phyloP scores from a whole-genome alignment of 1,284 basidiomycete genomes.

The Apiotrichum akiyoshidainum region DNA sequence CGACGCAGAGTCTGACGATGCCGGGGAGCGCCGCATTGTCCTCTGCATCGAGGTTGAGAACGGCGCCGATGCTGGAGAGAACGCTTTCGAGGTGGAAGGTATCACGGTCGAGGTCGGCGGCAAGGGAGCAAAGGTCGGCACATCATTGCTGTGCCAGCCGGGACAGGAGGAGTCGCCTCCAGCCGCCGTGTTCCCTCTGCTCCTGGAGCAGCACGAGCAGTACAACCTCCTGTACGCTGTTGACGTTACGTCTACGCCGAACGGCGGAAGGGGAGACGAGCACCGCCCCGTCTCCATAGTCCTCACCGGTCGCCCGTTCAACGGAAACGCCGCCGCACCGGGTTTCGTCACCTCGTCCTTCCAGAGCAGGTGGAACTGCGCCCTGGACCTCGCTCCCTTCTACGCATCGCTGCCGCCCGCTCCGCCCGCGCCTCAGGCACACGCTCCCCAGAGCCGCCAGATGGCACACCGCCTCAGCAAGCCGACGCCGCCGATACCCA shows the following conservation, averaged over 20 bases:
- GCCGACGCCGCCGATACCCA: conserved; percentile 23
- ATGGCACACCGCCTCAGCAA: conserved; percentile 8
- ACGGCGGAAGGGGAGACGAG: conserved; percentile 53
- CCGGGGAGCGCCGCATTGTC: conserved; percentile 74
- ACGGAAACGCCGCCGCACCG: neutral
- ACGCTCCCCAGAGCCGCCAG: conserved; percentile 9
- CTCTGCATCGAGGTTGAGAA: conserved; percentile 78
- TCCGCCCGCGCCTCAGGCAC: conserved; percentile 14
- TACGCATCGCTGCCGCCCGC: conserved; percentile 31
- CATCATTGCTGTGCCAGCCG: conserved; percentile 48
- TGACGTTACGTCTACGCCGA: conserved; percentile 44
- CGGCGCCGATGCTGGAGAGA: conserved; percentile 49
- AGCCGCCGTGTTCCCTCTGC: conserved; percentile 61
- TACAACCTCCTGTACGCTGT: conserved; percentile 83
- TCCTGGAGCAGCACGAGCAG: conserved; percentile 66
- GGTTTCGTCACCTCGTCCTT: conserved; percentile 63
- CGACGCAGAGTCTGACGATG: conserved; percentile 61
- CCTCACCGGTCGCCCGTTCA: conserved; percentile 64
- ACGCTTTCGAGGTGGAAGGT: conserved; percentile 68
- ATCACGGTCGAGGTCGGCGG: conserved; percentile 71
- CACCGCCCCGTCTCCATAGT: conserved; percentile 73
- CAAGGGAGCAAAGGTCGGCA: conserved; percentile 65
- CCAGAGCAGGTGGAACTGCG: conserved; percentile 79
- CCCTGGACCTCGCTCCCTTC: conserved; percentile 66
- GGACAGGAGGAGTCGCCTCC: conserved; percentile 32